These are phyloP conservation scores for Microdochium paspali DNA, from an alignment of 2,329 filamentous ascomycete genomes.

Conservation along the genomic window DNA sequence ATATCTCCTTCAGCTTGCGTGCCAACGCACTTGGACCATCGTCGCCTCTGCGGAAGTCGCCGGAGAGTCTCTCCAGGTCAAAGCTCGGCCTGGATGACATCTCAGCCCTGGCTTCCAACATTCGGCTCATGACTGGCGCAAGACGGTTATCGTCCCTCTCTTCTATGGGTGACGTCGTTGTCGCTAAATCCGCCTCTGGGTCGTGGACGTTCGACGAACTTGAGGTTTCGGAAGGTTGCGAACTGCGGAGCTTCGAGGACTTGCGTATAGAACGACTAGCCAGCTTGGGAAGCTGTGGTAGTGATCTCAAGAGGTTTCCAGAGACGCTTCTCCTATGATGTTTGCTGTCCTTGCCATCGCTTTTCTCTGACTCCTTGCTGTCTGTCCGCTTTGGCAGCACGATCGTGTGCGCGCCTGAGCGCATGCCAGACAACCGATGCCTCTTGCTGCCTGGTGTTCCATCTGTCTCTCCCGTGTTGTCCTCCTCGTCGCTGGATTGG, in stretches of 20 bases:
- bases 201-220: constrained; percentile 1
- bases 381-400: constrained; percentile 16
- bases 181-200: background rate
- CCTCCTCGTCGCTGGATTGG: constrained; percentile 74
- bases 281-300: constrained; percentile 48
- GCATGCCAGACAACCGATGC: background rate
- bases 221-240: constrained; percentile 14
- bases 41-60: constrained; percentile 26
- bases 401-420: constrained; percentile 17
- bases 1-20: constrained; percentile 70
- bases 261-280: constrained; percentile 28
- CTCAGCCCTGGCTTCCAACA: constrained; percentile 62
- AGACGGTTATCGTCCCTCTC: constrained; percentile 32
- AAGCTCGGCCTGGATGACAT: constrained; percentile 50
- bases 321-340: constrained; percentile 53
- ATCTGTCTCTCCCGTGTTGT: constrained; percentile 35
- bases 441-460: background rate
- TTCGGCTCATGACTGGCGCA: constrained; percentile 67
- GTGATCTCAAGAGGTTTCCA: constrained; percentile 54
- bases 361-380: constrained; percentile 20
- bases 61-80: constrained; percentile 38
- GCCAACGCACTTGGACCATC: constrained; percentile 51
- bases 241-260: constrained; percentile 27
- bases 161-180: background rate
- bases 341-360: constrained; percentile 16